Evolutionary conservation across 2,329 filamentous ascomycete species (phyloP), one percentile per base, ranked within the genome.

Genomic region (Clarireedia monteithiana): DNA sequence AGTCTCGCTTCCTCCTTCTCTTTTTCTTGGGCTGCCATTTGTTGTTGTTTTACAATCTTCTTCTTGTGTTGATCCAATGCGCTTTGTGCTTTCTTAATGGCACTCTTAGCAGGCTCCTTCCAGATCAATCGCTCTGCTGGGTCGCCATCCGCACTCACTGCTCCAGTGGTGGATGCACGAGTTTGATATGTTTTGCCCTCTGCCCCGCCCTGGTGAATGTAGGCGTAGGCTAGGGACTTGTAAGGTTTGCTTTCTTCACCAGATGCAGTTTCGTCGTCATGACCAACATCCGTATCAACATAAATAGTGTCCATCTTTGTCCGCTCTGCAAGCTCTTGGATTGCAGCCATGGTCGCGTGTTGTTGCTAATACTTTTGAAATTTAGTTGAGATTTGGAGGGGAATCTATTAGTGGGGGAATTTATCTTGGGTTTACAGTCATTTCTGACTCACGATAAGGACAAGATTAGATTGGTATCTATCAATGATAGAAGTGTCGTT

Each of bases 51-150:
- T 64, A 82, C 82, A 46, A 86, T 79, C 79, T 95, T 95, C 80
- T 90, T 91, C 80, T 89, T 88, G 72, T 89, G 83, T 61, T 80
- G 78, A 63, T 90, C 88, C 62, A 83, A 83, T 61, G 84, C 83
- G 70, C 84, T 85, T 75, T 83, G 82, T 4, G 86, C 88, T 74
- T 95, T 95, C 78, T 95, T 96, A 69, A 90, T 72, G 23, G 89
- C 89, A 58, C 86, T 88, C 76, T 94, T 95, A 59, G 88, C 85
- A 20, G 84, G 86, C 55, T 86, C 84, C 75, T 91, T 92, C 87
- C 86, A 96, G 64, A 83, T 80, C 61, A 85, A 72, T 62, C 82
- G 80, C 53, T 78, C 79, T 53, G 78, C 76, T 61, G 80, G 78
- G 65, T 89, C 88, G 60, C 83, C 84, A 68, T 79, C 79, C 63